phyloP scores from a whole-genome alignment of 352 stramenopile species.

The Pythium myriotylum region DNA sequence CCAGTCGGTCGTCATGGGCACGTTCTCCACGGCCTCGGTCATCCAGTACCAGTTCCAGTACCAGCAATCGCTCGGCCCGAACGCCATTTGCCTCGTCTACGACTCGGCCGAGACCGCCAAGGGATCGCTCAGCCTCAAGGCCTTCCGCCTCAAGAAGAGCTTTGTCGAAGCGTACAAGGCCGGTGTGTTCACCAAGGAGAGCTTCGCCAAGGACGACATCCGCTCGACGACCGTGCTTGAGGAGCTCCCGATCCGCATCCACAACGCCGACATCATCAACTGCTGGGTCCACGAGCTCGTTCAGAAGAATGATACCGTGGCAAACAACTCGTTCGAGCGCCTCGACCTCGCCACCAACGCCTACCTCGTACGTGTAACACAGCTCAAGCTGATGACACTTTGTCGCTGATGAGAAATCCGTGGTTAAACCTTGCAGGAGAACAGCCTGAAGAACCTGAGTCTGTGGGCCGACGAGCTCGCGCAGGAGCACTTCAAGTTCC shows the following conservation, averaged over 20 bases:
- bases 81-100: slow-evolving; percentile 98
- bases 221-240: slow-evolving; percentile 92
- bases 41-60: slow-evolving; percentile 97
- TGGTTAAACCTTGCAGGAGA: slow-evolving; percentile 68
- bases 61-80: slow-evolving; percentile 96
- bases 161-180: slow-evolving; percentile 93
- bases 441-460: slow-evolving; percentile 98
- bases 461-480: slow-evolving; percentile 97
- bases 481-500: slow-evolving; percentile 94
- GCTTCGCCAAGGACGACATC: slow-evolving; percentile 82
- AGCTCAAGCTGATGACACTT: neutral
- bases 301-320: slow-evolving; percentile 56
- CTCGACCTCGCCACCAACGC: slow-evolving; percentile 96
- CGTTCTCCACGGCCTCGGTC: slow-evolving; percentile 94
- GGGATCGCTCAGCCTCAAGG: slow-evolving; percentile 94
- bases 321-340: slow-evolving; percentile 91
- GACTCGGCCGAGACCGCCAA: slow-evolving; percentile 96
- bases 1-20: slow-evolving; percentile 96
- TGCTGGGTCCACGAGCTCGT: slow-evolving; percentile 94
- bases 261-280: slow-evolving; percentile 94
- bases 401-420: neutral
- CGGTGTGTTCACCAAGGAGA: slow-evolving; percentile 82
- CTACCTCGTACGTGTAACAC: slow-evolving; percentile 85
- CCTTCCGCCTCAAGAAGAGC: slow-evolving; percentile 94
- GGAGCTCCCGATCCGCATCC: slow-evolving; percentile 95